Evolutionary conservation across 2,329 filamentous ascomycete species (phyloP).

Genomic region (Dactylonectria estremocensis): DNA sequence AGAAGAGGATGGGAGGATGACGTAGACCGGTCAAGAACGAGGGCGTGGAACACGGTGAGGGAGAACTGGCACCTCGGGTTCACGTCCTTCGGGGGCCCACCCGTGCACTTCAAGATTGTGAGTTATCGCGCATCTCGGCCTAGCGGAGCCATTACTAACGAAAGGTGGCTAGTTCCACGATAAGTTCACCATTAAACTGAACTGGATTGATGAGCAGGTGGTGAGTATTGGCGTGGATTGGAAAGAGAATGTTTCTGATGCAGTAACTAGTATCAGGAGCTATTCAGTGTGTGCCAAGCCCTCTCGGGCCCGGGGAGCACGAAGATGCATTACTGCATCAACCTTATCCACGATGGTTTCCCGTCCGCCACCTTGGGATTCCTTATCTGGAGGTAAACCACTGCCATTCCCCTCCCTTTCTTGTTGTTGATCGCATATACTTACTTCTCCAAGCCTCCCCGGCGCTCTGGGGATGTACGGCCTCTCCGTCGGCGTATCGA

Average conservation of each 20-base stretch:
- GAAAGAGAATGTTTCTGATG: background rate
- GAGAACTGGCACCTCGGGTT: constrained; percentile 74
- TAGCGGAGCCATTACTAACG: too few relatives aligned
- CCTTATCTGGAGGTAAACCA: constrained; percentile 72
- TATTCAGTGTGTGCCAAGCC: constrained; percentile 79
- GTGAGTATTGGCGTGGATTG: constrained; percentile 52
- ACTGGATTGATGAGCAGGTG: constrained; percentile 80
- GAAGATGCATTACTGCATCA: constrained; percentile 80
- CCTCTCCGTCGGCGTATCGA: constrained; percentile 75
- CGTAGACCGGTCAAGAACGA: too few relatives aligned
- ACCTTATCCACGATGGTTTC: constrained; percentile 74
- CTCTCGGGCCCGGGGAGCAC: constrained; percentile 78
- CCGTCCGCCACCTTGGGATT: constrained; percentile 72
- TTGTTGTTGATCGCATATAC: background rate
- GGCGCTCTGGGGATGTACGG: constrained; percentile 80
- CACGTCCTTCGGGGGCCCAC: constrained; percentile 77
- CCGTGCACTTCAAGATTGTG: constrained; percentile 79
- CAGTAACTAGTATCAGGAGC: constrained; percentile 73
- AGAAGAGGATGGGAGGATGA: too few relatives aligned
- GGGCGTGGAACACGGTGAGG: constrained; percentile 18
- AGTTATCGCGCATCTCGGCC: background rate
- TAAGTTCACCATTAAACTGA: constrained; percentile 71
- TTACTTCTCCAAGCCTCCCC: constrained; percentile 65
- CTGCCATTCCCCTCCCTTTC: background rate
- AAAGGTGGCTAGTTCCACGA: constrained; percentile 33